phyloP scores from a whole-genome alignment of 2,329 filamentous ascomycete species.

The Microcyclosporella mali region DNA sequence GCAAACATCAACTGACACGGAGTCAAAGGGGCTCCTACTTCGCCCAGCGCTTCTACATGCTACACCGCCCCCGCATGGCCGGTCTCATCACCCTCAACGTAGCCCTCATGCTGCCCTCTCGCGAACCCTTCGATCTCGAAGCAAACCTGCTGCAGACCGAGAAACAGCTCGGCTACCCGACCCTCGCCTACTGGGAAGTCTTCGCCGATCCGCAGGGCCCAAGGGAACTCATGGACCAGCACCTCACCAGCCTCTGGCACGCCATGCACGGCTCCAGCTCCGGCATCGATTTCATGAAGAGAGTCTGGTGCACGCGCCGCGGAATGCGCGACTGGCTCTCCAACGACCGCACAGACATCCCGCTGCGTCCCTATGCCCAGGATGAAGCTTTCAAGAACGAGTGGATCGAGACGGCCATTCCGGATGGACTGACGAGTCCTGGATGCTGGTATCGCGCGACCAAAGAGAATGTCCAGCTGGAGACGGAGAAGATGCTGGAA shows the following conservation, averaged over 20 bases:
- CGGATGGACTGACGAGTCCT: constrained; percentile 31
- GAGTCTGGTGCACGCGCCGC: constrained; percentile 34
- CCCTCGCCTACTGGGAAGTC: constrained; percentile 40
- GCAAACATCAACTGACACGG: background rate
- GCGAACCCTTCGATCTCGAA: constrained; percentile 35
- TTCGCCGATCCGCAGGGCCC: constrained; percentile 32
- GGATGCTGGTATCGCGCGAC: constrained; percentile 34
- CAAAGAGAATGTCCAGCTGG: constrained; percentile 21
- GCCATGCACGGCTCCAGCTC: constrained; percentile 20
- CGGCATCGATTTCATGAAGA: constrained; percentile 22
- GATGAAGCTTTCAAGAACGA: constrained; percentile 28
- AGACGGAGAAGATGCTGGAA: constrained; percentile 15
- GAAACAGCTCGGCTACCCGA: constrained; percentile 33
- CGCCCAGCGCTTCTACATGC: constrained; percentile 39
- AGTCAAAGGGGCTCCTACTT: constrained; percentile 36
- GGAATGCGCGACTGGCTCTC: constrained; percentile 30
- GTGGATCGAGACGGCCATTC: constrained; percentile 30
- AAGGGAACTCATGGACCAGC: constrained; percentile 30
- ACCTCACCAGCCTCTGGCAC: constrained; percentile 19
- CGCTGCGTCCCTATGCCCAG: constrained; percentile 32
- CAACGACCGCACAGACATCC: constrained; percentile 18
- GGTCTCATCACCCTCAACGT: constrained; percentile 42
- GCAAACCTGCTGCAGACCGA: constrained; percentile 29
- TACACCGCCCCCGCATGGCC: constrained; percentile 35
- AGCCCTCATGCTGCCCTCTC: constrained; percentile 35